Evolutionary conservation across 2,329 filamentous ascomycete genomes (phyloP), one percentile per base, ranked within the genome.

Genomic region (Penicillium sp.): DNA sequence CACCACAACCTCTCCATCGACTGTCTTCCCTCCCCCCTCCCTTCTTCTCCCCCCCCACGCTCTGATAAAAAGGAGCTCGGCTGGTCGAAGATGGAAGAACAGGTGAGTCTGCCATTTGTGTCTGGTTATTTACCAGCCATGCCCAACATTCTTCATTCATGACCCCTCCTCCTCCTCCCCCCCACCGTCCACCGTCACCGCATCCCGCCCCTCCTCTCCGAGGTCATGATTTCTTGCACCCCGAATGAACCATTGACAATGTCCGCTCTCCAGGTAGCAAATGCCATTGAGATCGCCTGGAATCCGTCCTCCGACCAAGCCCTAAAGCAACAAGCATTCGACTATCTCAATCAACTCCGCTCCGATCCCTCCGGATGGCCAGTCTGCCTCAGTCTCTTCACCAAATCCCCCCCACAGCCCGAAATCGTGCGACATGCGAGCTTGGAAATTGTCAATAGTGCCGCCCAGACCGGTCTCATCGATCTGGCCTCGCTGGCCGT

Each of bases 281-380:
- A 92, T 82, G 95, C 95, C 79, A 95, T 98, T 82, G 88, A 95
- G 79, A 96, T 98, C 81, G 92, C 92, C 79, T 95, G 89, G 83
- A 89, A 94, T 79, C 91, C 92, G 62, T 81, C 85, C 72, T 90
- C 92, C 72, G 88, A 93, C 78, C 88, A 86, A 73, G 80, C 83
- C 68, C 84, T 96, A 74, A 93, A 94, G 80, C 80, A 82, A 63
- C 93, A 97, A 82, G 93, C 94, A 59, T 81, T 80, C 67, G 81
- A 83, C 50, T 83, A 81, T 70, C 73, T 89, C 65, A 85, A 85
- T 77, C 92, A 93, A 75, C 84, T 98, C 65, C 89, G 93, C 67
- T 83, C 88, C 73, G 90, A 97, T 75, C 88, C 91, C 53, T 88
- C 91, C 73, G 93, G 90, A 78, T 97, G 94, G 92, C 93, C 96